These are phyloP conservation scores for Pyricularia pennisetigena DNA, from an alignment of 2,329 filamentous ascomycete genomes.

Conservation along the genomic window DNA sequence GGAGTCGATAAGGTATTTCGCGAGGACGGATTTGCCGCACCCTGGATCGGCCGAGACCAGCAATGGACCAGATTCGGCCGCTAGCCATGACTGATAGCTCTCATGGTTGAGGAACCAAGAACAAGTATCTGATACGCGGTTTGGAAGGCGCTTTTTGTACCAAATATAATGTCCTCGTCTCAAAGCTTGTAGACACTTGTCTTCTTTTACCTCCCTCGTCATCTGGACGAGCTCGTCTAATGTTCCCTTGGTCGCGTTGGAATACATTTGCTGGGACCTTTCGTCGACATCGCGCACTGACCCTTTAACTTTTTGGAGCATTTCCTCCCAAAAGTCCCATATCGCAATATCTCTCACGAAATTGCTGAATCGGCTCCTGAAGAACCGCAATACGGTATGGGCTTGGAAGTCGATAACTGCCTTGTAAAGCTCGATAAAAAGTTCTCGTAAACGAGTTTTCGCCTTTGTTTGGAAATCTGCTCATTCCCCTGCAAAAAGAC, in stretches of 20 bases:
- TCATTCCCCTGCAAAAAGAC: slow-evolving; percentile 2
- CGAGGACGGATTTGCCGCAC: slow-evolving; percentile 27
- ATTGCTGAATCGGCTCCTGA: slow-evolving; percentile 4
- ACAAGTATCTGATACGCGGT: slow-evolving; percentile 18
- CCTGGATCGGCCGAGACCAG: slow-evolving; percentile 28
- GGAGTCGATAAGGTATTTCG: slow-evolving; percentile 21
- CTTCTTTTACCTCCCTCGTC: slow-evolving; percentile 14
- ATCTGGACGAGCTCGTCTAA: slow-evolving; percentile 11
- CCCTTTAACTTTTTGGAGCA: slow-evolving; percentile 1
- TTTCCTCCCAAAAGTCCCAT: slow-evolving; percentile 5
- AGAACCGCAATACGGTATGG: slow-evolving; percentile 6
- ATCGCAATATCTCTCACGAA: slow-evolving; percentile 4
- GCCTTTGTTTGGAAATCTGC: neutral
- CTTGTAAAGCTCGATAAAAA: slow-evolving; percentile 5
- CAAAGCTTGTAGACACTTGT: slow-evolving; percentile 2
- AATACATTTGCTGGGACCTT: neutral
- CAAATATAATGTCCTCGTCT: slow-evolving; percentile 6
- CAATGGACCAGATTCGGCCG: slow-evolving; percentile 16
- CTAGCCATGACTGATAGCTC: slow-evolving; percentile 19
- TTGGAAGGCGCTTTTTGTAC: slow-evolving; percentile 18
- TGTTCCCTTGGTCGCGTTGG: neutral
- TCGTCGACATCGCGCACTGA: slow-evolving; percentile 1
- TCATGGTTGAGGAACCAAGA: slow-evolving; percentile 21
- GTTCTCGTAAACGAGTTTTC: neutral
- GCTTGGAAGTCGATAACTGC: slow-evolving; percentile 7